Evolutionary conservation across 129 eudicot species (phyloP).

Genomic region (Rutidosis leptorrhynchoides): DNA sequence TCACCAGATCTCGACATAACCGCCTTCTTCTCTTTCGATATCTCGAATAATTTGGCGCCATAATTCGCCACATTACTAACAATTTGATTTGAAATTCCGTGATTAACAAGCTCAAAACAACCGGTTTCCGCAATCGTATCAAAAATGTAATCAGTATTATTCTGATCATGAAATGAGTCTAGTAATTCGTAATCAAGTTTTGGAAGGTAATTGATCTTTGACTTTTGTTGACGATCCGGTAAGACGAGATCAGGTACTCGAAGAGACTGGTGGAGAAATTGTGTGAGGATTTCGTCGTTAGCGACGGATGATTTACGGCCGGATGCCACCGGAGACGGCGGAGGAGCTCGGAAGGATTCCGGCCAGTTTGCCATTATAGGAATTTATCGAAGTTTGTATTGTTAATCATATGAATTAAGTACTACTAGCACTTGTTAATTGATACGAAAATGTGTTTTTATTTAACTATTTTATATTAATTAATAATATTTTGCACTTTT

Average conservation of each 20-base stretch:
- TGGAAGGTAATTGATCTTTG: conserved; percentile 44
- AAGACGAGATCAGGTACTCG: conserved; percentile 73
- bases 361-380: conserved; percentile 40
- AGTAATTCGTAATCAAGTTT: conserved; percentile 43
- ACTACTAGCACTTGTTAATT: conserved; percentile 4
- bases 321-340: conserved; percentile 81
- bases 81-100: conserved; percentile 43
- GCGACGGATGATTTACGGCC: conserved; percentile 64
- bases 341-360: conserved; percentile 77
- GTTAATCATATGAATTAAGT: neutral
- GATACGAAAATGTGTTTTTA: neutral
- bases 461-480: conserved; percentile 6
- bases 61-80: conserved; percentile 25
- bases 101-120: conserved; percentile 67
- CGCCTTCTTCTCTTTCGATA: conserved; percentile 55
- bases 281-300: conserved; percentile 62
- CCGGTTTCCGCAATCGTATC: conserved; percentile 46
- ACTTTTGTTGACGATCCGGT: conserved; percentile 65
- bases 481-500: conserved; percentile 15
- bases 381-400: neutral
- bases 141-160: neutral
- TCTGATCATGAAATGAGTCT: conserved; percentile 58
- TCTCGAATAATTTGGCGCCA: conserved; percentile 43
- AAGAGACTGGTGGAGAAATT: conserved; percentile 58
- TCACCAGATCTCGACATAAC: conserved; percentile 45